Evolutionary conservation across 352 stramenopile species (phyloP), one percentile per base, ranked within the genome.

Genomic region (Globisporangium megalacanthum): DNA sequence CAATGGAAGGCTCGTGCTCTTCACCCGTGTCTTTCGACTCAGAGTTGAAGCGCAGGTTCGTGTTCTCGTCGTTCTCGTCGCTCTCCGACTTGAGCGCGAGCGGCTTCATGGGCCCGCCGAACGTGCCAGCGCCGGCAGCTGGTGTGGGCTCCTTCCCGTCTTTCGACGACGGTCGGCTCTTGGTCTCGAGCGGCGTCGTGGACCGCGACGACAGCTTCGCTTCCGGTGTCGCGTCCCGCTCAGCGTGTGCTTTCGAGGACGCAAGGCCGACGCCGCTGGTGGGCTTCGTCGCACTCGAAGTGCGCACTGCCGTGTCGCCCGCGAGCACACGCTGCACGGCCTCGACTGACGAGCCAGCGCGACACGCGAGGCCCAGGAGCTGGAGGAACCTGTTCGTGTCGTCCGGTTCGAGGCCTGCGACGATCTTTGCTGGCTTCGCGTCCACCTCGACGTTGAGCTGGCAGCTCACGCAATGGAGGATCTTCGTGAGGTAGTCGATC

Each of bases 361-460:
- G 74, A 59, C 78, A 92, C 2, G 92, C 82, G 22, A 98, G 65
- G 14, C 71, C 77, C 47, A 98, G 63, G 6, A 98, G 58, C 68
- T 98, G 94, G 25, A 98, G 64, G 39, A 98, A 89, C 58, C 89
- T 91, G 72, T 97, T 97, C 19, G 95, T 99, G 49, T 92, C 91
- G 50, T 98, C 93, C 2, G 93, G 68, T 48, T 98, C 94, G 15
- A 98, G 72, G 15, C 95, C 96, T 3, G 92, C 89, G 17, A 98
- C 89, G 54, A 82, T 82, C 61, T 97, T 97, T 14, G 66, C 78
- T 14, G 92, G 73, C 51, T 86, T 90, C 22, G 92, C 92, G 20
- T 97, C 83, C 35, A 98, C 66, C 14, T 89, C 68, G 37, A 89
- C 85, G 56, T 93, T 94, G 14, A 98, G 64, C 41, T 95, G 83